Conservation (phyloP, 306 rosid species). For the Hylodesmum podocarpum region DNA sequence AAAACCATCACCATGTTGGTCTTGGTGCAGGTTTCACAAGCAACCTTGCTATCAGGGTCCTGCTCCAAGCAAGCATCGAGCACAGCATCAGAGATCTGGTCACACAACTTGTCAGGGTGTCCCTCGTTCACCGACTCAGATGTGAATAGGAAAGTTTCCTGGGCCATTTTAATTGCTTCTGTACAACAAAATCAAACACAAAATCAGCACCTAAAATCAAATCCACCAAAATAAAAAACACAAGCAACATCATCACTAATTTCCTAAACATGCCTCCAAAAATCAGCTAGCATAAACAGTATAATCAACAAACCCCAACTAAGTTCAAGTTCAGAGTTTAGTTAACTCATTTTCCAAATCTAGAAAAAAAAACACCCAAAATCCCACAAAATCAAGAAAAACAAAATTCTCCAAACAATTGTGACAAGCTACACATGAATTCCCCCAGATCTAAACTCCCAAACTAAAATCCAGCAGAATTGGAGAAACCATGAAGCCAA, state of each 20-base stretch:
- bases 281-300: neutral
- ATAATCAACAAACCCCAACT: neutral
- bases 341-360: neutral
- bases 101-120: conserved; percentile 56
- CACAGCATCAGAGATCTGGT: conserved; percentile 49
- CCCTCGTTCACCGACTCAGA: conserved; percentile 58
- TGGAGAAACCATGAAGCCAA: neutral
- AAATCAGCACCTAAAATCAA: neutral
- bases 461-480: neutral
- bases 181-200: neutral
- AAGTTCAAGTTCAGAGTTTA: neutral
- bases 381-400: neutral
- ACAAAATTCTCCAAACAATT: neutral
- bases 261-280: neutral
- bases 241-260: neutral
- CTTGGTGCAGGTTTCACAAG: conserved; percentile 51
- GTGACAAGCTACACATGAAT: neutral
- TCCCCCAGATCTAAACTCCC: conserved; percentile 24
- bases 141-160: conserved; percentile 46
- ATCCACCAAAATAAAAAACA: neutral
- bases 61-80: conserved; percentile 48
- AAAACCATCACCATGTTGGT: conserved; percentile 55
- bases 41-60: conserved; percentile 51
- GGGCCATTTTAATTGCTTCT: conserved; percentile 18
- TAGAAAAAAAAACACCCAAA: neutral